phyloP scores from a whole-genome alignment of 208 protist genomes.

The Entamoeba dispar region DNA sequence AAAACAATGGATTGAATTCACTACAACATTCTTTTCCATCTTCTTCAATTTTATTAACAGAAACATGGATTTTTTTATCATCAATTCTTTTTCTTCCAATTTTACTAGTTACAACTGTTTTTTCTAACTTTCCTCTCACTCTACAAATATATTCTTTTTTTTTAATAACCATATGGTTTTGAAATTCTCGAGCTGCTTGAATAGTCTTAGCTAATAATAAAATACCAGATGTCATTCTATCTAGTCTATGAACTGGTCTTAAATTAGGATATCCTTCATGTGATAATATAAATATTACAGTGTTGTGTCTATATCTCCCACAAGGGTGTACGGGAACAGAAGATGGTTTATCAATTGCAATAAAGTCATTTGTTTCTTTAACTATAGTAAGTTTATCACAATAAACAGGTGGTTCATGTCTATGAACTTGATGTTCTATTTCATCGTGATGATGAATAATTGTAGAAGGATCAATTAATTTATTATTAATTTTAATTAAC shows the following conservation, averaged over 20 bases:
- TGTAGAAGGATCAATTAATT: not conserved
- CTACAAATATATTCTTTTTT: too few relatives aligned
- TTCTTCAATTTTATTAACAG: too few relatives aligned
- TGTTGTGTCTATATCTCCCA: not conserved
- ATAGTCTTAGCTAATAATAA: not conserved
- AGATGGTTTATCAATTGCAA: not conserved
- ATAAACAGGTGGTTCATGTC: too few relatives aligned
- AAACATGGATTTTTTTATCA: too few relatives aligned
- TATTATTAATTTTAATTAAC: not conserved
- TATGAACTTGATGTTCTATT: too few relatives aligned
- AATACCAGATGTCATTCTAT: not conserved
- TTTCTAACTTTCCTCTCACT: too few relatives aligned
- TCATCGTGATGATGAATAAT: not conserved
- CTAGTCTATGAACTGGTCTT: not conserved
- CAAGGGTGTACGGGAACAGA: not conserved
- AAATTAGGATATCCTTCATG: too few relatives aligned
- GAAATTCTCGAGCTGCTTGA: too few relatives aligned
- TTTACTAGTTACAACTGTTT: too few relatives aligned
- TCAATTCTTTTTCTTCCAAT: not conserved
- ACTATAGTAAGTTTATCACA: conserved; percentile 5
- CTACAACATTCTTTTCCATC: too few relatives aligned
- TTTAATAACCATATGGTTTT: too few relatives aligned
- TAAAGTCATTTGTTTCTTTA: not conserved
- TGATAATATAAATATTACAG: not conserved
- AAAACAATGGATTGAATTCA: too few relatives aligned